Base-by-base conservation (phyloP, 2,329 filamentous ascomycete genomes). In the Myriosclerotinia scirpicola region DNA sequence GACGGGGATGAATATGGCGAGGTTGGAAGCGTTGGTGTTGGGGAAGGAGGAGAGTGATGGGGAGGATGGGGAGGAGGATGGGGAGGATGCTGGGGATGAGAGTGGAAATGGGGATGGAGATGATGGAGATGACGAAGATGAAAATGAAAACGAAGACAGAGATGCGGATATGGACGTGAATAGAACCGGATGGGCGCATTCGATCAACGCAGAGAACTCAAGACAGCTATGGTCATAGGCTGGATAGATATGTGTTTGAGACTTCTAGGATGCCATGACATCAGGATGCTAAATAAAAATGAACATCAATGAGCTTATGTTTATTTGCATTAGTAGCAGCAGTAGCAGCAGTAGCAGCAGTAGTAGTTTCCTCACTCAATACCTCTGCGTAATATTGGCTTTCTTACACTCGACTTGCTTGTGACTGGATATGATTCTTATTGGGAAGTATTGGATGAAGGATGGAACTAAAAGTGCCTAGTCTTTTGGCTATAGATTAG, bases 1-100 rank as follows among this genome's bases (percentile, higher is more conserved):
- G 22, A 52, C 63, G 34, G 63, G 63, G 3, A 59, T 65, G 63
- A 59, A 53, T 44, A 38, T 65, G 34, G 42, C 9, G 44, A 40
- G 44, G n/a, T 50, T 65, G 15, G 22, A 65, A 17, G 3, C 17
- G 2, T 11, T 59, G 46, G 54, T 65, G 20, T 17, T 58, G 36
- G 63, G 54, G 34, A 48, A 11, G n/a, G 30, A 36, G 17, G 54
- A 60, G 14, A 46, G 30, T 14, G 46, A 44, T 50, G 44, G 17
- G 5, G 42, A 22, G 1, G 42, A 48, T 1, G 36, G 17, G 1
- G 42, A 17, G 8, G 40, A 36, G 0, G 36, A 26, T 0, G 42
- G 11, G 8, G 55, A 40, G 15, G 40, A n/a, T 2, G 53, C 6
- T n/a, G 60, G 22, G 3, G 58, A 50, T 15, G 44, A 38, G 6